Percentiles rank a stretch among this genome's conserved stretches.
These are phyloP conservation scores for Oropetium thomaeum DNA, from an alignment of 176 grass and related monocot species.

Conservation along the genomic window DNA sequence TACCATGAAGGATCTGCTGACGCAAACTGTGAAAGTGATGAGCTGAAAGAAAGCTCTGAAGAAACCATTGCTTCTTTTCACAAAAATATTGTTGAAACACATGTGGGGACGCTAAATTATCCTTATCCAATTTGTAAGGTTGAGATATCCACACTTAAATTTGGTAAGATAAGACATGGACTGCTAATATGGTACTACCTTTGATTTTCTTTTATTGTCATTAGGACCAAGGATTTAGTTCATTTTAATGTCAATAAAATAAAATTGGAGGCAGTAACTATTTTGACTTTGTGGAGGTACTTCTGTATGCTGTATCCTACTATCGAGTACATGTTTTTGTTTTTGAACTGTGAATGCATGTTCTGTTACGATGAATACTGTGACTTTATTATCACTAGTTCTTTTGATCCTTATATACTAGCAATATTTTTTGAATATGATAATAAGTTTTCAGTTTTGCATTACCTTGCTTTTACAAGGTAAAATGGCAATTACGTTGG, in stretches of 20 bases:
- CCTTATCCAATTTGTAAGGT: constrained; percentile 12
- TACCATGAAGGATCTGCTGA: background rate
- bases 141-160: constrained; percentile 38
- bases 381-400: background rate
- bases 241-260: too few species aligned
- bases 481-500: background rate
- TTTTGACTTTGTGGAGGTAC: background rate
- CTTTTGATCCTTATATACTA: constrained; percentile 13
- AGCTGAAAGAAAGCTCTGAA: constrained; percentile 14
- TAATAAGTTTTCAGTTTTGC: background rate
- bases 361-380: background rate
- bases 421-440: background rate
- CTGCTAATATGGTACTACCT: too few species aligned
- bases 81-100: constrained; percentile 12
- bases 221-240: too few species aligned
- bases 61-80: constrained; percentile 17
- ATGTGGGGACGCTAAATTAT: constrained; percentile 12
- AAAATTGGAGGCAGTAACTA: too few species aligned
- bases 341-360: too few species aligned
- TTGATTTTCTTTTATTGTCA: too few species aligned
- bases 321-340: background rate
- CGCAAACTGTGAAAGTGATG: constrained; percentile 2
- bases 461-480: background rate
- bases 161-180: constrained; percentile 42
- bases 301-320: background rate